These are phyloP conservation scores for Syncephalastrum racemosum DNA, from an alignment of 371 early-diverging fungal species.

Conservation along the genomic window DNA sequence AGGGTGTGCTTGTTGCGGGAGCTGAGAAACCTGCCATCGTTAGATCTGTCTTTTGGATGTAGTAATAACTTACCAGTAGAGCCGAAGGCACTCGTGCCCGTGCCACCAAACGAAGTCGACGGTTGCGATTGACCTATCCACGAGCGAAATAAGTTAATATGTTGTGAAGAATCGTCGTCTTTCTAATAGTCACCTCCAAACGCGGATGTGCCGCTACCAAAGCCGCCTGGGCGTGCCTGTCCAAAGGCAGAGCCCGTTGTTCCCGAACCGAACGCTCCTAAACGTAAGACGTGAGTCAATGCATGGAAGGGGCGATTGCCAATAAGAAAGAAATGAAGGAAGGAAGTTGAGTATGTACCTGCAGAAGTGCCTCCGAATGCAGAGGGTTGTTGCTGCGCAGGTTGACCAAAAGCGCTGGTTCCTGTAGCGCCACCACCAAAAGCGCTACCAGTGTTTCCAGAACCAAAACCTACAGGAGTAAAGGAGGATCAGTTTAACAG, in stretches of 20 bases:
- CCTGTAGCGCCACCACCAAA: slow-evolving; percentile 30
- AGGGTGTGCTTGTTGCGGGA: slow-evolving; percentile 28
- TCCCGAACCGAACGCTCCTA: slow-evolving; percentile 38
- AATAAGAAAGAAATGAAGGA: too few relatives aligned
- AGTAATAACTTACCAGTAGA: slow-evolving; percentile 18
- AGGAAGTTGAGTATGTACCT: slow-evolving; percentile 20
- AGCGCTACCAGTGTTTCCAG: slow-evolving; percentile 36
- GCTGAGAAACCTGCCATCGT: neutral
- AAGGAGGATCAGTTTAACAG: neutral
- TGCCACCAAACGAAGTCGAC: slow-evolving; percentile 10
- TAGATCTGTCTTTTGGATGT: neutral
- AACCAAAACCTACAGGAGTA: slow-evolving; percentile 44
- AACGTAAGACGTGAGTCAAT: neutral
- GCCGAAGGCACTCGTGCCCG: slow-evolving; percentile 12
- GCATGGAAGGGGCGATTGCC: neutral
- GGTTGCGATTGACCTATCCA: neutral
- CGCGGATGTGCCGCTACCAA: slow-evolving; percentile 39
- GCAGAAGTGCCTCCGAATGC: slow-evolving; percentile 38
- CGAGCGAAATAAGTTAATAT: neutral
- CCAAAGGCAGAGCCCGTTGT: slow-evolving; percentile 50
- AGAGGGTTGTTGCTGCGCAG: slow-evolving; percentile 29
- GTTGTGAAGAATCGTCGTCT: too few relatives aligned
- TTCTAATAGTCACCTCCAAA: slow-evolving; percentile 38
- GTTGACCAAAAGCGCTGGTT: slow-evolving; percentile 53
- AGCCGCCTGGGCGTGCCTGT: slow-evolving; percentile 40